Conservation (phyloP, 176 grass and related monocot species). For the Aechmea fasciata region DNA sequence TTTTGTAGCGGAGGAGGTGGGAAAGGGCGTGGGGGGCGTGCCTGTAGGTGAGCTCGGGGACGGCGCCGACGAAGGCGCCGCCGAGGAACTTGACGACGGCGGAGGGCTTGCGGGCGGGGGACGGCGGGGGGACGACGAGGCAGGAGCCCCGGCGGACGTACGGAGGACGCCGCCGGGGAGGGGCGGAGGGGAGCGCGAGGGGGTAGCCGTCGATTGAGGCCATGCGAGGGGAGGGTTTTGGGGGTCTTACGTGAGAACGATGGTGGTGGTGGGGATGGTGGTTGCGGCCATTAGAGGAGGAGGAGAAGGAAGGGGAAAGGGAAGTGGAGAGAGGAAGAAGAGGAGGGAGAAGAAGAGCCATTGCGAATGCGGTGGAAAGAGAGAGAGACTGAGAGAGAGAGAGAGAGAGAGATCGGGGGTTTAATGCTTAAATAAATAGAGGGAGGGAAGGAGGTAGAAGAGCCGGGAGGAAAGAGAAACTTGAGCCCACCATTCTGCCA, state of each 20-base stretch:
- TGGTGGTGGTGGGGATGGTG: too few relatives aligned
- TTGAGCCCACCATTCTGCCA: background rate
- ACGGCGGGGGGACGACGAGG: slow-evolving; percentile 59
- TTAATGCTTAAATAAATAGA: background rate
- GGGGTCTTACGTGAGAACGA: background rate
- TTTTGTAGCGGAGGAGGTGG: too few relatives aligned
- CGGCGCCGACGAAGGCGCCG: slow-evolving; percentile 83
- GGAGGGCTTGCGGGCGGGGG: slow-evolving; percentile 38
- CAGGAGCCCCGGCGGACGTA: slow-evolving; percentile 50
- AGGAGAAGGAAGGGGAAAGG: background rate
- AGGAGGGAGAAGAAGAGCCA: slow-evolving; percentile 28
- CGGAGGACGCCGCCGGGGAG: slow-evolving; percentile 18
- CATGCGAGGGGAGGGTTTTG: background rate
- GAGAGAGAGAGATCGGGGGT: too few relatives aligned
- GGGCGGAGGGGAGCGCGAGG: background rate
- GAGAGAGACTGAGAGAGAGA: too few relatives aligned
- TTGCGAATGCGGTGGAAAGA: background rate
- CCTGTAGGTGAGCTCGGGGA: slow-evolving; percentile 81
- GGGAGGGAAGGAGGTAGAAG: background rate
- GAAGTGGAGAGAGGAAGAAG: background rate
- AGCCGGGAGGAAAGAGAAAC: background rate
- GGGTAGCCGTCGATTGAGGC: slow-evolving; percentile 15
- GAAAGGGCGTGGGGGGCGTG: background rate
- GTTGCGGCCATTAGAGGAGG: background rate
- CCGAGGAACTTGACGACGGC: slow-evolving; percentile 80